A percentile compares a stretch with the other conserved stretches of the same genome.
Conservation (phyloP, 1,284 basidiomycete species). For the Irpex sp. region DNA sequence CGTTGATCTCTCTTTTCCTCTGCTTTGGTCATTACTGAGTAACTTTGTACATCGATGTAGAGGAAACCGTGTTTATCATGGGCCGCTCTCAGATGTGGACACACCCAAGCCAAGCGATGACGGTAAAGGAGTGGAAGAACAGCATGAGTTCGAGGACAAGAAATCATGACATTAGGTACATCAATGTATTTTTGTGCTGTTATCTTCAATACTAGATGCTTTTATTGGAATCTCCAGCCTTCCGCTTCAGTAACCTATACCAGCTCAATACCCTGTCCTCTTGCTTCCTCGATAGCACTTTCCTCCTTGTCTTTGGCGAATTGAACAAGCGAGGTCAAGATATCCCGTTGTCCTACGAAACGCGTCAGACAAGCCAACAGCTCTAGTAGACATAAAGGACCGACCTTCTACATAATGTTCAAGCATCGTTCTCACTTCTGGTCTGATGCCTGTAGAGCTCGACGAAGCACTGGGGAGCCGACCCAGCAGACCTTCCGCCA, state of each 20-base stretch:
- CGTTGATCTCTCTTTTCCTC: background rate
- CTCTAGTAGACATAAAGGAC: conserved; percentile 3
- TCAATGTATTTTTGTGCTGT: too few species aligned
- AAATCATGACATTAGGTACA: background rate
- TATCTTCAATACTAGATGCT: too few species aligned
- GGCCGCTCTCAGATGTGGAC: background rate
- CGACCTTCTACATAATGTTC: conserved; percentile 53
- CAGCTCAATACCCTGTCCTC: conserved; percentile 42
- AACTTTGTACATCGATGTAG: background rate
- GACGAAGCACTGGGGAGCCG: conserved; percentile 37
- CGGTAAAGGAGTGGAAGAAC: background rate
- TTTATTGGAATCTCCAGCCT: too few species aligned
- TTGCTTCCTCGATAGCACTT: conserved; percentile 39
- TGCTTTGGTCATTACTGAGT: background rate
- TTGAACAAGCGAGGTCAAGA: conserved; percentile 35
- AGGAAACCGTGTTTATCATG: background rate
- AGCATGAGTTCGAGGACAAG: background rate
- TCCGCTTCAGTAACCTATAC: background rate
- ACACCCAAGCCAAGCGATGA: background rate
- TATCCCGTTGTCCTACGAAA: conserved; percentile 35
- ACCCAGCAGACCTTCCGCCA: conserved; percentile 53
- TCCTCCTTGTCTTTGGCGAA: conserved; percentile 42
- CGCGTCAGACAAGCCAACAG: background rate
- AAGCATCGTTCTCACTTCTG: conserved; percentile 50
- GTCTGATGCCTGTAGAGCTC: conserved; percentile 29